A percentile compares a stretch with the other conserved stretches of the same genome.
These are phyloP conservation scores for Triticum dicoccoides DNA, from an alignment of 176 grass and related monocot genomes.

Conservation along the genomic window DNA sequence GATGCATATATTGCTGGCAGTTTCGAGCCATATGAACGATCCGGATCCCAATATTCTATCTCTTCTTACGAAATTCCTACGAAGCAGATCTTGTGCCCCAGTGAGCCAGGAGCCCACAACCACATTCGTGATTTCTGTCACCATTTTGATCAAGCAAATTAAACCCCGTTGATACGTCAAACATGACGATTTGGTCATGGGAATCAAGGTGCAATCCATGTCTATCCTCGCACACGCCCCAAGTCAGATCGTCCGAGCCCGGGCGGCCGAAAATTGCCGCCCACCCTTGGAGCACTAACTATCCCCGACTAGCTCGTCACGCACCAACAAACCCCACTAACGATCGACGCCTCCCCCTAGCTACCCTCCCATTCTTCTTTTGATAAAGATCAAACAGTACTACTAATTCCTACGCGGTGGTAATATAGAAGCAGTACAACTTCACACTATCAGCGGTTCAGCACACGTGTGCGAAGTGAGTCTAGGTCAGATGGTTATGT, in stretches of 20 bases:
- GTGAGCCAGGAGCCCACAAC: not conserved
- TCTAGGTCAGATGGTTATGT: no score
- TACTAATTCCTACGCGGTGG: no score
- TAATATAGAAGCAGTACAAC: no score
- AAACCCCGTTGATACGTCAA: not conserved
- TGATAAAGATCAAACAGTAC: slow-evolving; percentile 6
- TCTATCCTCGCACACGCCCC: not conserved
- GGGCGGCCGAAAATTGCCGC: not conserved
- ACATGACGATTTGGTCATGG: not conserved
- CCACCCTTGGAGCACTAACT: slow-evolving; percentile 12
- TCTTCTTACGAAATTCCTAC: not conserved
- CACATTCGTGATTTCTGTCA: not conserved
- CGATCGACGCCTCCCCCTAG: not conserved
- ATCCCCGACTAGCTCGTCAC: not conserved
- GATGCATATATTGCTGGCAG: not conserved
- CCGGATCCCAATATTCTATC: not conserved
- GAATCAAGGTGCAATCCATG: not conserved
- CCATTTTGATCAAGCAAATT: not conserved
- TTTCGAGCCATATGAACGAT: not conserved
- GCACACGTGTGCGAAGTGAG: no score
- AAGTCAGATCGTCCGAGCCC: not conserved
- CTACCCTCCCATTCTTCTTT: not conserved
- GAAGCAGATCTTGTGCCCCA: not conserved
- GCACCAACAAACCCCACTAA: slow-evolving; percentile 28
- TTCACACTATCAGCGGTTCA: no score